A percentile compares a stretch with the other conserved stretches of the same genome.
phyloP scores from a whole-genome alignment of 495 filamentous ascomycete species.

The Neurospora tetraspora region DNA sequence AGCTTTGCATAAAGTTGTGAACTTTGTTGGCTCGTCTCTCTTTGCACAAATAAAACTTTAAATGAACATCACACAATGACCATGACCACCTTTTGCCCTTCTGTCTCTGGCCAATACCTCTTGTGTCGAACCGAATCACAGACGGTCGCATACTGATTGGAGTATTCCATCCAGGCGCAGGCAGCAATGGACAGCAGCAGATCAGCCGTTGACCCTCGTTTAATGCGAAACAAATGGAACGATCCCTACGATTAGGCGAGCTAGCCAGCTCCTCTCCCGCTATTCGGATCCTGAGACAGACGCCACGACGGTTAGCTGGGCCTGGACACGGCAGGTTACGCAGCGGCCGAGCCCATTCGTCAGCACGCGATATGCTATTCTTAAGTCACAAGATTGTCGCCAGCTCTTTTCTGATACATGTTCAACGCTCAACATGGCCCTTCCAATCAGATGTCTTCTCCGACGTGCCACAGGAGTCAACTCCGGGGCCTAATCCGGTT shows the following conservation, averaged over 20 bases:
- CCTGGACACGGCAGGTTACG: background rate
- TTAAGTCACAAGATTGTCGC: background rate
- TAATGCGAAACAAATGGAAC: background rate
- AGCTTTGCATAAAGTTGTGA: background rate
- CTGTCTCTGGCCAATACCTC: background rate
- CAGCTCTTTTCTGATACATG: background rate
- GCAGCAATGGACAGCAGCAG: background rate
- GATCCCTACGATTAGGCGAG: background rate
- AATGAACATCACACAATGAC: background rate
- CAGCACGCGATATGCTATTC: background rate
- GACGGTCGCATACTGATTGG: background rate
- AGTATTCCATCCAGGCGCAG: background rate
- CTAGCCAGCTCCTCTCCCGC: background rate
- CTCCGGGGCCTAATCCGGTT: background rate
- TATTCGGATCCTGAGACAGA: background rate
- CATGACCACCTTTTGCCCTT: background rate
- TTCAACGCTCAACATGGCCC: background rate
- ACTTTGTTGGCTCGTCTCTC: background rate
- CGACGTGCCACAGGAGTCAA: background rate
- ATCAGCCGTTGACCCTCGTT: background rate
- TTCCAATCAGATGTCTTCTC: background rate
- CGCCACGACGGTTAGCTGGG: background rate
- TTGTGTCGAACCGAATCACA: background rate
- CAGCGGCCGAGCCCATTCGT: background rate
- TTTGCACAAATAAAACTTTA: background rate